These are phyloP conservation scores for Fusarium nygamai DNA, from an alignment of 2,329 filamentous ascomycete species.

Conservation along the genomic window DNA sequence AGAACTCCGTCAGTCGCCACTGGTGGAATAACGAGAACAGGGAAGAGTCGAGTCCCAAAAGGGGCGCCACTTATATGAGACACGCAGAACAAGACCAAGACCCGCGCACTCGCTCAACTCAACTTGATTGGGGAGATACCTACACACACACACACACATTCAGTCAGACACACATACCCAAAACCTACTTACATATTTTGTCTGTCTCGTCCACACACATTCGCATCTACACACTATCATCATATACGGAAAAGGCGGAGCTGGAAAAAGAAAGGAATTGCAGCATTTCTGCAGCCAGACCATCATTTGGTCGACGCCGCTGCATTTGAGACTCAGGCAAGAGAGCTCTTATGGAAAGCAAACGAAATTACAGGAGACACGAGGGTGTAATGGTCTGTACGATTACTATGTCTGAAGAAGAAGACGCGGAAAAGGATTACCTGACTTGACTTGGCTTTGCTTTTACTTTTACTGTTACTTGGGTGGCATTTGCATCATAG, in stretches of 20 bases:
- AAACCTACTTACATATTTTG: slow-evolving; percentile 27
- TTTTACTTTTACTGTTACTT: background rate
- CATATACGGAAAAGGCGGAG: slow-evolving; percentile 24
- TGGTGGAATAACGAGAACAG: slow-evolving; percentile 5
- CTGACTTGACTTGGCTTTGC: background rate
- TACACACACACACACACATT: slow-evolving; percentile 5
- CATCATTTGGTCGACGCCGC: slow-evolving; percentile 8
- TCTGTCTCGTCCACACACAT: slow-evolving; percentile 31
- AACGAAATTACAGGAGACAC: slow-evolving; percentile 3
- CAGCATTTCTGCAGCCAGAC: slow-evolving; percentile 9
- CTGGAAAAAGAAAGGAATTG: slow-evolving; percentile 21
- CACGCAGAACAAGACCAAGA: slow-evolving; percentile 22
- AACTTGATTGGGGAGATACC: slow-evolving; percentile 10
- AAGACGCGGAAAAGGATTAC: slow-evolving; percentile 5
- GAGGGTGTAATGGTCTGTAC: slow-evolving; percentile 34
- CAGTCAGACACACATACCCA: background rate
- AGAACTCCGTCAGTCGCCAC: slow-evolving; percentile 15
- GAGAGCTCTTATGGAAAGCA: slow-evolving; percentile 11
- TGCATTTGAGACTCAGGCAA: slow-evolving; percentile 9
- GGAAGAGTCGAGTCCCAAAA: slow-evolving; percentile 21
- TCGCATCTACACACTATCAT: slow-evolving; percentile 28
- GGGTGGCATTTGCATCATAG: slow-evolving; percentile 21
- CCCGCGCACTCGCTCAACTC: slow-evolving; percentile 9
- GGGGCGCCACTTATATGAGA: slow-evolving; percentile 34
- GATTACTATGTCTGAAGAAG: slow-evolving; percentile 15